A percentile compares a stretch with the other conserved stretches of the same genome.
Conservation (phyloP, 2,329 filamentous ascomycete species). For the Fusarium robinianum region DNA sequence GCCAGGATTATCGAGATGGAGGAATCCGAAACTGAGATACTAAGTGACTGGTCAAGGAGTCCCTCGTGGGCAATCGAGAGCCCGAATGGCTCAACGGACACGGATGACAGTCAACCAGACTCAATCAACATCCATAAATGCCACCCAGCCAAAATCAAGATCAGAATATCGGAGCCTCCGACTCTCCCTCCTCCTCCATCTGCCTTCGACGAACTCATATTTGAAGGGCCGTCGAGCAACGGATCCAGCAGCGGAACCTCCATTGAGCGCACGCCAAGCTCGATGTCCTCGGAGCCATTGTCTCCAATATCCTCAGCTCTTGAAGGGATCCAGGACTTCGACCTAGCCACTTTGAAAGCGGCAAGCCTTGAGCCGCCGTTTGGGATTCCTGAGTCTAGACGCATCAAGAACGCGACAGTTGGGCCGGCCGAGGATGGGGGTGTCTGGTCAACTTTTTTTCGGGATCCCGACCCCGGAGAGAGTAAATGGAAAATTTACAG, state of each 20-base stretch:
- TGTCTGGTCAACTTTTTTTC: constrained; percentile 39
- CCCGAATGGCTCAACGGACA: background rate
- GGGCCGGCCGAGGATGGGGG: constrained; percentile 32
- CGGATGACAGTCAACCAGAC: background rate
- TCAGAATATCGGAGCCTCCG: constrained; percentile 16
- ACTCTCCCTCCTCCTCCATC: constrained; percentile 5
- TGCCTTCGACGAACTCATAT: constrained; percentile 27
- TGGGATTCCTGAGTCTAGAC: constrained; percentile 31
- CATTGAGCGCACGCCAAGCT: constrained; percentile 8
- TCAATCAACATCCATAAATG: background rate
- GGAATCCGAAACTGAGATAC: constrained; percentile 27
- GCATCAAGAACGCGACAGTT: constrained; percentile 41
- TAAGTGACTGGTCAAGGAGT: background rate
- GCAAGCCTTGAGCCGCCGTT: constrained; percentile 34
- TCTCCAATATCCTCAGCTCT: constrained; percentile 22
- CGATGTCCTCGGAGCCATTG: constrained; percentile 4
- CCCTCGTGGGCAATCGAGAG: background rate
- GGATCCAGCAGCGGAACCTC: background rate
- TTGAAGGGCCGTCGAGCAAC: constrained; percentile 3
- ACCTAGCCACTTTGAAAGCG: constrained; percentile 11
- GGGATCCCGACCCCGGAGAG: constrained; percentile 29
- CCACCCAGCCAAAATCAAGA: constrained; percentile 11
- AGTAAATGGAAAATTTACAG: constrained; percentile 38
- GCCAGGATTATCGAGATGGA: constrained; percentile 44
- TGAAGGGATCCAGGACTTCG: constrained; percentile 23